phyloP scores from a whole-genome alignment of 805 yeast species.

The Yamadazyma paraphyllophila region DNA sequence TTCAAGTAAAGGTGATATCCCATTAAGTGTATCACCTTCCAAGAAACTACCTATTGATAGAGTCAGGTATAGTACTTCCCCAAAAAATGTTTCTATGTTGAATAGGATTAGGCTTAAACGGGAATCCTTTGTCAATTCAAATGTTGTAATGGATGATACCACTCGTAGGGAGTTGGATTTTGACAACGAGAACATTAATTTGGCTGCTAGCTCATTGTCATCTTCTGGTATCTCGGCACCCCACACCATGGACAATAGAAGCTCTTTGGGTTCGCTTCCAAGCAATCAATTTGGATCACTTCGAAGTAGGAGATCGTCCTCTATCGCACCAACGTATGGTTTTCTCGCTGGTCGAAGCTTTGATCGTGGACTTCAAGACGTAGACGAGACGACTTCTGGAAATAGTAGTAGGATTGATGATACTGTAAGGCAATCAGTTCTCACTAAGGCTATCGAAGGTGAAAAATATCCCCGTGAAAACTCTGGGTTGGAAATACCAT shows the following conservation, averaged over 20 bases:
- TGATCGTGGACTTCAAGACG: slow-evolving; percentile 13
- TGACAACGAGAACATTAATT: slow-evolving; percentile 34
- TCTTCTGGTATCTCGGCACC: slow-evolving; percentile 14
- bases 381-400: slow-evolving; percentile 9
- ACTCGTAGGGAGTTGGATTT: slow-evolving; percentile 20
- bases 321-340: slow-evolving; percentile 19
- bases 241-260: slow-evolving; percentile 10
- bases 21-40: background rate
- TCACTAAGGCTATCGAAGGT: slow-evolving; percentile 14
- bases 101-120: slow-evolving; percentile 8
- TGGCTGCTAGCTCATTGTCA: slow-evolving; percentile 15
- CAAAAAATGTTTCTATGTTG: slow-evolving; percentile 6
- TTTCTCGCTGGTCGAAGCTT: slow-evolving; percentile 9
- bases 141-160: background rate
- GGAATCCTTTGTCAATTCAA: background rate
- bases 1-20: background rate
- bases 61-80: slow-evolving; percentile 8
- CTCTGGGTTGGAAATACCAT: slow-evolving; percentile 39
- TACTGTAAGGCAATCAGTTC: slow-evolving; percentile 9
- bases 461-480: slow-evolving; percentile 2
- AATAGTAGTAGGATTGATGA: slow-evolving; percentile 1
- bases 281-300: slow-evolving; percentile 12
- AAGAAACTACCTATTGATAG: background rate
- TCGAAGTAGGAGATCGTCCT: slow-evolving; percentile 21
- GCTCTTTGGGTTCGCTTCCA: slow-evolving; percentile 13